phyloP scores from a whole-genome alignment of 768 basidiomycete species.

The Boletus subcaerulescens region DNA sequence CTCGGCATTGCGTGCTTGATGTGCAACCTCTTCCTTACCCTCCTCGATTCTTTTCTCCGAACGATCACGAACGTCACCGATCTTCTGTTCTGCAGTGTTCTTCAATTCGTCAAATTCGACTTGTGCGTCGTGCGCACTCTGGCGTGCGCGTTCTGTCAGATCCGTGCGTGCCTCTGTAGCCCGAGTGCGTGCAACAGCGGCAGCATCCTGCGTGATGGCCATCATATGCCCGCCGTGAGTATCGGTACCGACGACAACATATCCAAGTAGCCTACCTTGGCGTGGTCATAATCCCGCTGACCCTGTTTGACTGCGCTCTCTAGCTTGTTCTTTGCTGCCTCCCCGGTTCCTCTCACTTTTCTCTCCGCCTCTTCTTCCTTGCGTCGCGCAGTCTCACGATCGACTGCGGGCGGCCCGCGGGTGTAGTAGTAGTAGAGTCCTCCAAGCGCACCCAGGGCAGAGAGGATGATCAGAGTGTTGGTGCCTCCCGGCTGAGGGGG shows the following conservation, averaged over 20 bases:
- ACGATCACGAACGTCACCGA: conserved; percentile 23
- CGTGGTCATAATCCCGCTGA: conserved; percentile 31
- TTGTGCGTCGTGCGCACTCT: conserved; percentile 25
- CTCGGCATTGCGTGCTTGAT: conserved; percentile 24
- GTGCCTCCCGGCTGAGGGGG: conserved; percentile 12
- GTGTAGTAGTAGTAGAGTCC: conserved; percentile 39
- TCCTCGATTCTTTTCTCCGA: conserved; percentile 30
- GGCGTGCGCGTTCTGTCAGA: conserved; percentile 23
- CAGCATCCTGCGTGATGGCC: conserved; percentile 21
- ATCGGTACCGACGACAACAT: background rate
- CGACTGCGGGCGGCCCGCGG: conserved; percentile 17
- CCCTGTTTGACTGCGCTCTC: conserved; percentile 30
- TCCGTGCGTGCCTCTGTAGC: conserved; percentile 25
- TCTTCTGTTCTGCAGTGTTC: conserved; percentile 22
- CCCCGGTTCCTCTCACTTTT: conserved; percentile 27
- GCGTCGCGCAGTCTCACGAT: conserved; percentile 23
- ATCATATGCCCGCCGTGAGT: background rate
- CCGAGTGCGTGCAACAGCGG: conserved; percentile 8
- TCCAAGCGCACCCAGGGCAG: conserved; percentile 33
- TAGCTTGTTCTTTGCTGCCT: conserved; percentile 31
- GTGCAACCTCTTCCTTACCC: conserved; percentile 25
- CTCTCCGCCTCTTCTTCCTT: conserved; percentile 34
- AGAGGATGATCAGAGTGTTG: conserved; percentile 30
- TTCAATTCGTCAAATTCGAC: conserved; percentile 25
- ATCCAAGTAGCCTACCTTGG: conserved; percentile 30